Conservation (phyloP, 768 basidiomycete species). For the Kwoniella botswanensis region DNA sequence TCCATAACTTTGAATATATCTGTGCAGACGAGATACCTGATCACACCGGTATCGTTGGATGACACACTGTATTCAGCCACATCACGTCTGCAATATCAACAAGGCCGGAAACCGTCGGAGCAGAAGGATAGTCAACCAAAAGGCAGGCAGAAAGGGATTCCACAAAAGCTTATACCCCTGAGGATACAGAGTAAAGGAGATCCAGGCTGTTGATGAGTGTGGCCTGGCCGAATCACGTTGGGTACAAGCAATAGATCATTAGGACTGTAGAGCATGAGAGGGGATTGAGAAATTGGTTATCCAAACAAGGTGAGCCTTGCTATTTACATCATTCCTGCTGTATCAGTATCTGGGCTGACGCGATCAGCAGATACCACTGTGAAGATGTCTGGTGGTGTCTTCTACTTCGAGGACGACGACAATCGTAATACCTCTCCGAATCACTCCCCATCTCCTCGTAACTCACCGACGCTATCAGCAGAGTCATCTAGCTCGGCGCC, state of each 20-base stretch:
- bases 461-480: conserved; percentile 16
- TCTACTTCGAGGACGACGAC: conserved; percentile 47
- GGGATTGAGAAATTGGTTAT: neutral
- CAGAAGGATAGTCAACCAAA: neutral
- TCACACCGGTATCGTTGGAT: neutral
- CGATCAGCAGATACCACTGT: neutral
- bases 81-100: neutral
- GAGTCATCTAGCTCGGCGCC: conserved; percentile 3
- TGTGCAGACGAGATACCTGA: neutral
- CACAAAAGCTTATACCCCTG: neutral
- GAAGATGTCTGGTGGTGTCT: conserved; percentile 43
- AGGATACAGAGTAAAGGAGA: neutral
- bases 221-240: neutral
- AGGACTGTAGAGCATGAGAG: neutral
- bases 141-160: neutral
- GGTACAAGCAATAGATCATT: too few relatives aligned
- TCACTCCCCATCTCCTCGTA: conserved; percentile 32
- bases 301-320: neutral
- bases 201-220: neutral
- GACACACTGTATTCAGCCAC: neutral
- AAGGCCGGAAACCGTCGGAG: neutral
- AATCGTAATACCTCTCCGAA: conserved; percentile 22
- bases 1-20: neutral
- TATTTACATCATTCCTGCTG: neutral
- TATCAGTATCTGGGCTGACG: conserved; percentile 2